These are phyloP conservation scores for Alternaria tenuissima DNA, from an alignment of 2,329 filamentous ascomycete genomes.

Conservation along the genomic window DNA sequence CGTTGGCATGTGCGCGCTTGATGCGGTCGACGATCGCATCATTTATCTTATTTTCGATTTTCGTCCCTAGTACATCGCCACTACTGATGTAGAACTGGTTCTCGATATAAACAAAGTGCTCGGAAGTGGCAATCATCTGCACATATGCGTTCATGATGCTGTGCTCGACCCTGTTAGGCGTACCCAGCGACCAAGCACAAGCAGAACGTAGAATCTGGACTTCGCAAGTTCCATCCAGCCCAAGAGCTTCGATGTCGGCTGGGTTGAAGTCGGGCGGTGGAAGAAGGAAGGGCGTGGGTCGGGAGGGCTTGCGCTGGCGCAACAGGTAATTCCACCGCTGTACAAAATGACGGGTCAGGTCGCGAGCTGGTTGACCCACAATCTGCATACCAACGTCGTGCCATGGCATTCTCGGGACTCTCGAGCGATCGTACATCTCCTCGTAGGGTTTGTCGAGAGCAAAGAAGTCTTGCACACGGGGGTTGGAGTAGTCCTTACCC, in stretches of 20 bases:
- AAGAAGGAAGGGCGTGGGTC: slow-evolving; percentile 90
- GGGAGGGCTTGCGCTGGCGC: slow-evolving; percentile 88
- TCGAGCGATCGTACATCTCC: slow-evolving; percentile 95
- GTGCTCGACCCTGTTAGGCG: slow-evolving; percentile 81
- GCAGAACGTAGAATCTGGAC: slow-evolving; percentile 95
- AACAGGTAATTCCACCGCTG: slow-evolving; percentile 98
- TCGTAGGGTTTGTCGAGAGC: slow-evolving; percentile 92
- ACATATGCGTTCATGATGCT: slow-evolving; percentile 97
- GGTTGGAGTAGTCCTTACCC: slow-evolving; percentile 98
- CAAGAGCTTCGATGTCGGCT: slow-evolving; percentile 85
- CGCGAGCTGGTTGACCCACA: slow-evolving; percentile 91
- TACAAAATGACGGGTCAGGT: slow-evolving; percentile 94
- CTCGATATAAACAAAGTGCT: slow-evolving; percentile 98
- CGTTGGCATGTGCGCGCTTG: slow-evolving; percentile 80
- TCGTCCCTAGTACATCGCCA: slow-evolving; percentile 84
- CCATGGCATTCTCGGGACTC: slow-evolving; percentile 95
- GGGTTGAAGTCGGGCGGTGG: slow-evolving; percentile 91
- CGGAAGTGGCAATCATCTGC: slow-evolving; percentile 91
- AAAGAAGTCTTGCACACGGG: slow-evolving; percentile 94
- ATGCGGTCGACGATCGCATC: slow-evolving; percentile 94
- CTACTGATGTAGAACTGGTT: slow-evolving; percentile 99
- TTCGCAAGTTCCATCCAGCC: slow-evolving; percentile 92
- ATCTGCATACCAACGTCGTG: slow-evolving; percentile 98
- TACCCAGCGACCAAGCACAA: slow-evolving; percentile 89
- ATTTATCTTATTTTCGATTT: slow-evolving; percentile 91